Evolutionary conservation across 805 yeast species (phyloP).

Genomic region (Yamadazyma takamatsuzukensis): DNA sequence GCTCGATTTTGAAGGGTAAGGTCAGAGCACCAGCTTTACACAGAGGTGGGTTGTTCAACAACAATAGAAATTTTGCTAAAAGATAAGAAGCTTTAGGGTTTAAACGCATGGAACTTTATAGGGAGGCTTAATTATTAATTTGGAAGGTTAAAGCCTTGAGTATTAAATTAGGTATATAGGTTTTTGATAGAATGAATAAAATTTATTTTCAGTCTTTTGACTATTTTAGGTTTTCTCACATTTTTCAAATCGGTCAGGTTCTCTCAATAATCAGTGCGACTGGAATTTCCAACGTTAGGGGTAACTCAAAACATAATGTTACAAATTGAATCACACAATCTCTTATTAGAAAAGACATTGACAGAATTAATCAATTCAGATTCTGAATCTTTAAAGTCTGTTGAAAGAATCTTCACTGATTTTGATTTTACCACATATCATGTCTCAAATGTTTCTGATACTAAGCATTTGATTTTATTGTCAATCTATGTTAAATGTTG

Average conservation of each 20-base stretch:
- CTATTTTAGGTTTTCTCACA: too few relatives aligned
- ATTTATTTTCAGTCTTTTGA: too few relatives aligned
- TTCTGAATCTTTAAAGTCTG: constrained; percentile 41
- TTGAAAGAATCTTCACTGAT: constrained; percentile 89
- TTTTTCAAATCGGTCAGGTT: not conserved
- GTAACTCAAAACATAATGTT: constrained; percentile 51
- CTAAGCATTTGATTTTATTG: constrained; percentile 59
- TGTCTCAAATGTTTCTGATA: constrained; percentile 74
- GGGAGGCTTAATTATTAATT: too few relatives aligned
- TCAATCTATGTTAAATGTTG: constrained; percentile 76
- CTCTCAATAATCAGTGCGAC: constrained; percentile 1
- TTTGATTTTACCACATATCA: constrained; percentile 96
- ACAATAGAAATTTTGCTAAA: constrained; percentile 13
- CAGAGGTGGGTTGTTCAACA: constrained; percentile 33
- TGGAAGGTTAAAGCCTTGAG: too few relatives aligned
- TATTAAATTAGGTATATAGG: too few relatives aligned
- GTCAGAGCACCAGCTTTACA: constrained; percentile 43
- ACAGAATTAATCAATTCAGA: constrained; percentile 58
- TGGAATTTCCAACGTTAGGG: not conserved
- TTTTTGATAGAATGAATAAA: too few relatives aligned
- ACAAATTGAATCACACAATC: constrained; percentile 79
- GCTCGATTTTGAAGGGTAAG: constrained; percentile 35
- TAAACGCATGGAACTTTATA: too few relatives aligned
- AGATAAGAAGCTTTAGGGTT: too few relatives aligned
- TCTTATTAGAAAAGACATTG: constrained; percentile 76